Base-by-base conservation (phyloP, 208 protist genomes). In the Crithidia sp. region DNA sequence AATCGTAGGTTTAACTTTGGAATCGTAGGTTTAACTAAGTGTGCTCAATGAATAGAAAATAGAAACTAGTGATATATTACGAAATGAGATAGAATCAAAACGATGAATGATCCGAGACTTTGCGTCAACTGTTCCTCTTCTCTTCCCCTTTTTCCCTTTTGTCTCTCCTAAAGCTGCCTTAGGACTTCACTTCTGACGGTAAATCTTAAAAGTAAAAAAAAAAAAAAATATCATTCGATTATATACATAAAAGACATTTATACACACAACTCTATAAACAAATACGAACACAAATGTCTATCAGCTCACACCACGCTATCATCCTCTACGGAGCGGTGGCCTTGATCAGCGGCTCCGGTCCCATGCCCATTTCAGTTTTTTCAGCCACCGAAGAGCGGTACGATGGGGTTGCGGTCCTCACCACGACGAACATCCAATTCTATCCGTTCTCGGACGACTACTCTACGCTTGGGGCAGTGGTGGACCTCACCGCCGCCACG, bases 61-160 rank as follows among this genome's bases (percentile, higher is more conserved):
- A n/a, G n/a, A n/a, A n/a, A n/a, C n/a, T n/a, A n/a, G n/a, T n/a
- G n/a, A n/a, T n/a, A n/a, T n/a, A n/a, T n/a, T n/a, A 41, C 6
- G 54, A 54, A 50, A 67, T 28, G n/a, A 53, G 36, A 44, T 47
- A 16, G 37, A 64, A 47, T 36, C 19, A 28, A 64, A 47, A 60
- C 56, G 56, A 60, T 60, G 56, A 60, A 44, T 43, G 58, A n/a
- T 37, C 47, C 59, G 59, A 64, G 47, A 64, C 41, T 13, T 49
- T 49, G 45, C 45, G 45, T 49, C 45, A 7, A 49, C 45, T 49
- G 45, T 49, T 49, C 45, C 45, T 49, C 7, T 49, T 13, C 12
- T 7, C 45, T 49, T 49, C 12, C 45, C 45, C 45, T 49, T 13
- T 13, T 49, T 2, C 12, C 45, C 2, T 13, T 49, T 49, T 49